These are phyloP conservation scores for Exophiala sp. DNA, from an alignment of 2,329 filamentous ascomycete species.

Conservation along the genomic window DNA sequence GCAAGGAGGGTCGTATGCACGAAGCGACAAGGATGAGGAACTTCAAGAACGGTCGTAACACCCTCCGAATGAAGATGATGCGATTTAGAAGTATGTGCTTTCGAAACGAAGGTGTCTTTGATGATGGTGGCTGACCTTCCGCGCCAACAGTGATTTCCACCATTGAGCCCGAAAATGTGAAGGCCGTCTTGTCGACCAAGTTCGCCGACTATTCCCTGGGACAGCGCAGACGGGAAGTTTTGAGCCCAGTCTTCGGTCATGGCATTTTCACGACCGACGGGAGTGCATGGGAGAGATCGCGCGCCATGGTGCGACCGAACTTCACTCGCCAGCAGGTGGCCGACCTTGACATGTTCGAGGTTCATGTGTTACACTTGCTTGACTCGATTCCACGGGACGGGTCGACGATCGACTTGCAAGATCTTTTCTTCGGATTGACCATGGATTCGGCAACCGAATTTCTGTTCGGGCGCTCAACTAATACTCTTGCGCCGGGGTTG, in stretches of 20 bases:
- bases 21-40: constrained; percentile 20
- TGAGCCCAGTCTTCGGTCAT: constrained; percentile 25
- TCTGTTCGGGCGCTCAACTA: constrained; percentile 58
- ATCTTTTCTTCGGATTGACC: constrained; percentile 60
- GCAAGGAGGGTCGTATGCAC: constrained; percentile 19
- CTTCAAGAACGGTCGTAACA: constrained; percentile 17
- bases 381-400: constrained; percentile 56
- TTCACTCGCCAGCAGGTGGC: constrained; percentile 53
- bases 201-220: constrained; percentile 38
- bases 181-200: constrained; percentile 36
- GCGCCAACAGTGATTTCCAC: constrained; percentile 26
- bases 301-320: constrained; percentile 46
- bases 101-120: not conserved
- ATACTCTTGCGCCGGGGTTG: constrained; percentile 21
- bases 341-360: constrained; percentile 57
- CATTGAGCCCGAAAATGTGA: constrained; percentile 52
- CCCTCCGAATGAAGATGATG: constrained; percentile 8
- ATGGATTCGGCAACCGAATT: constrained; percentile 67
- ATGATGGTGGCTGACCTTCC: not conserved
- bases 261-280: constrained; percentile 50
- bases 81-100: constrained; percentile 2
- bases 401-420: constrained; percentile 57
- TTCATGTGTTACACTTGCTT: constrained; percentile 57
- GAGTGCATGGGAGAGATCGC: constrained; percentile 45
- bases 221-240: constrained; percentile 38